Evolutionary conservation across 139 green algal species (phyloP), one percentile per base, ranked within the genome.

Genomic region (Volvox reticuliferus): DNA sequence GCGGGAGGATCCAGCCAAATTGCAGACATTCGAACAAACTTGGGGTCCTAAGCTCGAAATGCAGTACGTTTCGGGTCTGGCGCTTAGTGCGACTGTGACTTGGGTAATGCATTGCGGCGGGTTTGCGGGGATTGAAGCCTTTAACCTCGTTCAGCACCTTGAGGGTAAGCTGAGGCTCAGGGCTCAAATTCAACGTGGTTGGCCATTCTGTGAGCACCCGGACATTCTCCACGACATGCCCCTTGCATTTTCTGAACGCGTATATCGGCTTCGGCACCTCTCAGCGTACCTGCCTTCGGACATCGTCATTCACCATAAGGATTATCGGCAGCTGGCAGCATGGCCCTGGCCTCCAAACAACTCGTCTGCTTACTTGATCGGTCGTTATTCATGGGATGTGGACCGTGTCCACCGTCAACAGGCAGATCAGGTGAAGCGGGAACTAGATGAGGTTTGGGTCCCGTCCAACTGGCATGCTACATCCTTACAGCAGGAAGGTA

Each of bases 381-480:
- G 73, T 18, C 73, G 73, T 32, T 80, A 80, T 36, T 44, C 35
- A 32, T 80, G 73, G 73, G 73, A 80, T n/a, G 2, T 80, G 13
- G 73, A 80, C 26, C 73, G 73, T 36, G 18, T 80, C 6, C 73
- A 80, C 18, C 17, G 17, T n/a, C 73, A 80, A 36, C 37, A 18
- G 73, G n/a, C 17, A 19, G 28, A 80, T 14, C 73, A 80, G 14
- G 37, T 80, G 18, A 80, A 44, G 17, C 13, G 20, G 2, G 73
- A 80, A 36, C 24, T 80, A 18, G 73, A 80, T 33, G 73, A 88
- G 32, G 82, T 88, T 17, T 90, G 86, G 92, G 92, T 94, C 32
- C 92, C 92, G 5, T 91, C 88, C 1, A 30, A 89, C 22, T 94
- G 92, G 82, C 92, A 94, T 73, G 75, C 78, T 2, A 69, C 82